These are phyloP conservation scores for Saccharum spontaneum DNA, from an alignment of 176 grass and related monocot genomes.

Conservation along the genomic window DNA sequence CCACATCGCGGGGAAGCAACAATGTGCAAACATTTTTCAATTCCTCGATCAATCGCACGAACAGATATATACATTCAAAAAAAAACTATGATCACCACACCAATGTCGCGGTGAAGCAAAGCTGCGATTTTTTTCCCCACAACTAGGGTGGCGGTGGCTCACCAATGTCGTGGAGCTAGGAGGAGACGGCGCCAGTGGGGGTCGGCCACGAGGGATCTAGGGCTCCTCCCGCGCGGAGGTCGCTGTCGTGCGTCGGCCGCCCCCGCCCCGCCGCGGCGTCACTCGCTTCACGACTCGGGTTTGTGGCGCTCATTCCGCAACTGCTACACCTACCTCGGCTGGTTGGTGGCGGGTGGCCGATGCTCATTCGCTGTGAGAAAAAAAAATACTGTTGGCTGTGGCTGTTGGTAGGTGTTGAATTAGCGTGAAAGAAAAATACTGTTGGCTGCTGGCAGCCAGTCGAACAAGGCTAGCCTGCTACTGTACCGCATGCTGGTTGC, in stretches of 20 bases:
- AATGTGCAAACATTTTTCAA: not conserved
- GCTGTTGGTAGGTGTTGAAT: too few species aligned
- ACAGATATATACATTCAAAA: not conserved
- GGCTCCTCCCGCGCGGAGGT: not conserved
- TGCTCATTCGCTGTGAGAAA: too few species aligned
- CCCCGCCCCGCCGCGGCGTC: not conserved
- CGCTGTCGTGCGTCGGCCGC: not conserved
- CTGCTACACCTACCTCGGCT: too few species aligned
- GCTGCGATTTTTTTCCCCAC: not conserved
- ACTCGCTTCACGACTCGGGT: not conserved
- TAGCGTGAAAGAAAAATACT: too few species aligned
- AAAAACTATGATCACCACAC: not conserved
- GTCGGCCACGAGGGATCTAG: not conserved
- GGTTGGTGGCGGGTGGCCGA: too few species aligned
- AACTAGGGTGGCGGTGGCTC: conserved; percentile 20
- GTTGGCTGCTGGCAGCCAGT: too few species aligned
- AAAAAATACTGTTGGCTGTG: too few species aligned
- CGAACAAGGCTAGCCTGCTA: too few species aligned
- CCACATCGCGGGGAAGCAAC: conserved; percentile 39
- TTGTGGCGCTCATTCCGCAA: not conserved
- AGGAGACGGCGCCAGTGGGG: not conserved
- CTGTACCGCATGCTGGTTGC: not conserved
- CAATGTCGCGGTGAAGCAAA: conserved; percentile 16
- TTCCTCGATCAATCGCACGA: not conserved
- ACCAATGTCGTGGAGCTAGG: not conserved